Evolutionary conservation across 2,329 filamentous ascomycete species (phyloP).

Genomic region (Cryphonectria radicalis): DNA sequence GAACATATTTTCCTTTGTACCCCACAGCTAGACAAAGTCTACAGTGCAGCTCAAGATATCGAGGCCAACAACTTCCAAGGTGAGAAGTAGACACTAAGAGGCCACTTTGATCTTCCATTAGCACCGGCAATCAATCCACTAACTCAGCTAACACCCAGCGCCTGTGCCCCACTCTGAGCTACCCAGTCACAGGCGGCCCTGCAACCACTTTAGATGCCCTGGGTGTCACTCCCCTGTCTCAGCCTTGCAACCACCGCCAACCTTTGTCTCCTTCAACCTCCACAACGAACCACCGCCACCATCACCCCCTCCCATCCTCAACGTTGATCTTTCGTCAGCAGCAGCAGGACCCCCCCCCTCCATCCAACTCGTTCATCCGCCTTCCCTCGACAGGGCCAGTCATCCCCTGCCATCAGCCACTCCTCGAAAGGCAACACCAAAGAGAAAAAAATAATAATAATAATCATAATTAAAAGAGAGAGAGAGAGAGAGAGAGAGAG

Average conservation of each 20-base stretch:
- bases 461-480: neutral
- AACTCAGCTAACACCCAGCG: constrained; percentile 12
- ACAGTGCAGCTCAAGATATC: neutral
- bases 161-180: constrained; percentile 13
- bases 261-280: neutral
- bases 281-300: neutral
- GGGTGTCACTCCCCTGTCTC: constrained; percentile 18
- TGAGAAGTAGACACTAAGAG: neutral
- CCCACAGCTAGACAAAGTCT: neutral
- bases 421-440: neutral
- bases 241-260: constrained; percentile 16
- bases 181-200: constrained; percentile 9
- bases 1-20: neutral
- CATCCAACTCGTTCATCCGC: constrained; percentile 1
- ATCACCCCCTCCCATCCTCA: neutral
- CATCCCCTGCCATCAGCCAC: constrained; percentile 19
- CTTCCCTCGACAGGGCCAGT: constrained; percentile 7
- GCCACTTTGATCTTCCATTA: neutral
- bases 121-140: neutral
- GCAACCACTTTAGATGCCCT: constrained; percentile 20
- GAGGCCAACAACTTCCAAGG: neutral
- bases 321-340: constrained; percentile 19
- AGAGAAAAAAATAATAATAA: neutral
- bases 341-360: neutral
- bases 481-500: constrained; percentile 27